Base-by-base conservation (phyloP, 148 eudicot genomes). In the Camellia lanceoleosa region DNA sequence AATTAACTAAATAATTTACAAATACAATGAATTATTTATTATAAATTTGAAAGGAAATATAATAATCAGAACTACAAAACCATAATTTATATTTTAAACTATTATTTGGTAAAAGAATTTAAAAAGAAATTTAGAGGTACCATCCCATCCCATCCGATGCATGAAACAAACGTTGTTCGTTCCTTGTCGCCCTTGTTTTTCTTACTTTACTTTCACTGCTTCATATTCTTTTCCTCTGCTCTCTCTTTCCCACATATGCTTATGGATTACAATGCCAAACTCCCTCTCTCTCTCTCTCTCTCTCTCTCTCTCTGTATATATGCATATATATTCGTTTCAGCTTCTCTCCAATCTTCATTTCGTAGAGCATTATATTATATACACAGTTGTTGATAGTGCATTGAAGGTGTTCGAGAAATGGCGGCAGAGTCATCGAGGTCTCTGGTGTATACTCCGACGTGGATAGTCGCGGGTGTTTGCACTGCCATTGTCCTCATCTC, bases 401-500 rank as follows among this genome's bases (percentile, higher is more conserved):
- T 60, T 49, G 52, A 49, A 49, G 38, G 38, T 30, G 38, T 30
- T 7, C 52, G 47, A 51, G 76, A 73, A 72, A 92, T 92, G 97
- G 89, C 78, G n/a, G 98, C 81, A 84, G 89, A 88, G 68, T 70
- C 79, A 71, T 70, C 79, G 5, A 79, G 84, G 20, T 83, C 94
- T 0, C 79, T 95, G 68, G 90, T 85, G 84, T 81, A 74, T 54
- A 90, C 93, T 3, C 90, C 98, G 0, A 90, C 98, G 38, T 95
- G 98, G 97, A 79, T 95, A 2, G 87, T 95, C 14, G 92, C 97
- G 0, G 82, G 80, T 58, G 87, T 95, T 0, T 93, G 94, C 74
- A 82, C 83, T 71, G 75, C 93, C 73, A 91, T 95, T 11, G 91
- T 95, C 62, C 81, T 87, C 79, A 86, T 95, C 70, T 95, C 98